Base-by-base conservation (phyloP, 257 asterid species). In the Nicotiana knightiana region DNA sequence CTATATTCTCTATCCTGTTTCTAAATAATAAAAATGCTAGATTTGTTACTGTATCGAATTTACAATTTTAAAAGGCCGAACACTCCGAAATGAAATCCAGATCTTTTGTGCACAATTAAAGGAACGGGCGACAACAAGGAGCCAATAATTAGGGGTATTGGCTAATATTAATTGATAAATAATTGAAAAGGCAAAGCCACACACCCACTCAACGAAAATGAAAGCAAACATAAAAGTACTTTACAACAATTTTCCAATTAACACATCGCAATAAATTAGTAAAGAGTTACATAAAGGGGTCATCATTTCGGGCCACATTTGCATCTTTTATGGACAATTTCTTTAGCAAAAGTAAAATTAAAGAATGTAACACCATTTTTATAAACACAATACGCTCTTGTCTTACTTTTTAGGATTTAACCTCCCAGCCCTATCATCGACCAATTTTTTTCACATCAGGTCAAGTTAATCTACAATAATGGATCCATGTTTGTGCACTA, bases 151-250 rank as follows among this genome's bases (percentile, higher is more conserved):
- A 16, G 62, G 63, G 80, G 63, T 43, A 28, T 51, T 51, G 32
- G 11, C 33, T 4, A 61, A 61, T 16, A 79, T 39, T 54, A 63
- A 37, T 46, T 81, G 8, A 81, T 86, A 82, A 87, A 86, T 32
- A 86, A 86, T 67, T 54, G 58, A 83, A 87, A 91, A 85, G 85
- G 85, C 80, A 82, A 82, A n/a, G 82, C 77, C 85, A 85, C 85
- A 85, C 85, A 85, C 86, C 84, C 90, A 87, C 76, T 48, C 86
- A 89, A 83, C 65, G 88, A 88, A 88, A 91, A 88, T 85, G 90
- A 91, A 92, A 91, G 97, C 90, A 89, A 89, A 86, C 91, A 79
- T 70, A 84, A 83, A 91, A 86, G 90, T 85, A 87, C 94, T 88
- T 93, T 85, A 77, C 86, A 84, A 80, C 88, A 88, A 77, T 86